These are phyloP conservation scores for Chrysoporthe austroafricana DNA, from an alignment of 2,329 filamentous ascomycete genomes.

Conservation along the genomic window DNA sequence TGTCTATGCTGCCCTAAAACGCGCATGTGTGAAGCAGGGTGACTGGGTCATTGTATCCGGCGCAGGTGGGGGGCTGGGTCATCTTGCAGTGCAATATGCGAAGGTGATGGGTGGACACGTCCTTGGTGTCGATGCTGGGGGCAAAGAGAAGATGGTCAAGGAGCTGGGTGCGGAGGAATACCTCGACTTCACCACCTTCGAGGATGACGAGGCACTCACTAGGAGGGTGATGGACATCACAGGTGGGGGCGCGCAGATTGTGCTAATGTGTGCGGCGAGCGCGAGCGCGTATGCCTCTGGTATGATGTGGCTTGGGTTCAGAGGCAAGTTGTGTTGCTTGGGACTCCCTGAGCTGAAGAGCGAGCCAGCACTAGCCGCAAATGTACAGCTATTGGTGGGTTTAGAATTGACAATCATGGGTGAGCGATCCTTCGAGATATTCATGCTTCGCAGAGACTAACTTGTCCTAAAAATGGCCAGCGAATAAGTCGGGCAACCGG, in stretches of 20 bases:
- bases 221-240: constrained; percentile 34
- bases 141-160: constrained; percentile 30
- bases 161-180: constrained; percentile 35
- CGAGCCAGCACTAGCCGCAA: neutral
- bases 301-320: constrained; percentile 10
- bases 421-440: neutral
- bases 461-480: neutral
- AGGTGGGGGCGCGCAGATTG: constrained; percentile 33
- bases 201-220: constrained; percentile 28
- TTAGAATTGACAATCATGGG: constrained; percentile 7
- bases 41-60: constrained; percentile 41
- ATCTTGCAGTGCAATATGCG: constrained; percentile 41
- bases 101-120: constrained; percentile 31
- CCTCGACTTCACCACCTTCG: constrained; percentile 35
- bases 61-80: constrained; percentile 39
- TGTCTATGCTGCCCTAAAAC: constrained; percentile 30
- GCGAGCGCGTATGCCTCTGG: constrained; percentile 13
- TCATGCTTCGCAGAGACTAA: neutral
- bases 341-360: neutral
- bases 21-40: constrained; percentile 6
- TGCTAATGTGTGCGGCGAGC: constrained; percentile 10
- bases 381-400: neutral
- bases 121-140: constrained; percentile 38
- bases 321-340: constrained; percentile 11
- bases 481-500: constrained; percentile 14